Base-by-base conservation (phyloP, 164 flowering plant species). In the Vitis amurensis region DNA sequence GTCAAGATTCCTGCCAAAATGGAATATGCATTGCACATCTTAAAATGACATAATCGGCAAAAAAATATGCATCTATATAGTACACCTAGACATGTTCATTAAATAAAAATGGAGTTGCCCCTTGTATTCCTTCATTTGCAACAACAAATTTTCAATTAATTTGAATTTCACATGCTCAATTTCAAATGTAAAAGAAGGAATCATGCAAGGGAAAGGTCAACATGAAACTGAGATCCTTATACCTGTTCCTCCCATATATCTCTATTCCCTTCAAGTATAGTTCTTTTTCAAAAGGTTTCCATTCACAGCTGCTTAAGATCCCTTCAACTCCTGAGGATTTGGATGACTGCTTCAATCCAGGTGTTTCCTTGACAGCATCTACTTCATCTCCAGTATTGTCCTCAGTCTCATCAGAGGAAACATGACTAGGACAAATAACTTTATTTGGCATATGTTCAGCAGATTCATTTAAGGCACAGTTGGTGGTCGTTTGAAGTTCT, bases 171-270 rank as follows among this genome's bases (percentile, higher is more conserved):
- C 44, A 37, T 37, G 44, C 7, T 3, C 44, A 37, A 37, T 3
- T 37, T 37, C 44, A 37, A 37, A 37, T 37, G 7, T 37, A 37
- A 6, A 37, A 61, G 44, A 48, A 48, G 6, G 57, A 15, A 27
- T 31, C 10, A 61, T 47, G 15, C n/a, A 47, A 68, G 30, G 50
- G 16, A 66, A 63, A 7, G 4, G 37, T 63, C 52, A 51, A 37
- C n/a, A 47, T 12, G 53, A 14, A 74, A 61, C 11, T 52, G 48
- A 59, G 23, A 17, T 3, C 10, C 31, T 0, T 37, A 37, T 86
- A 92, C 99, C 99, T 96, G 80, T 92, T 93, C 82, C 79, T 91
- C 31, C 99, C 98, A 80, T 88, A 96, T 48, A 96, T 93, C 81
- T 96, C 97, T 50, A 96, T 63, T 75, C 99, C 99, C 77, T 96